Conservation (phyloP, 345 rosid species). For the Ceriops tagal region DNA sequence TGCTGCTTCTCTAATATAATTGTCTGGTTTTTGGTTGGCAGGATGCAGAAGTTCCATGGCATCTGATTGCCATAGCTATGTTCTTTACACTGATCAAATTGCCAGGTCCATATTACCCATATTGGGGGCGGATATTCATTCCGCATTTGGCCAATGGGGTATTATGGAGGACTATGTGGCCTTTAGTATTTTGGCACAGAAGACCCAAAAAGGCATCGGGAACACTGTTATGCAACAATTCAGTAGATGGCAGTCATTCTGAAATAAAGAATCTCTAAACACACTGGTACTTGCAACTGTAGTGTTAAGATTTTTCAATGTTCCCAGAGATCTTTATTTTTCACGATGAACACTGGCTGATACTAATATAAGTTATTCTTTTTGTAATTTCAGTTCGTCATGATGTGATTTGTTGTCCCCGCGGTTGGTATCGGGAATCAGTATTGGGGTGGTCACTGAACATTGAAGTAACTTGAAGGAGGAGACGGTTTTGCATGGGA, state of each 20-base stretch:
- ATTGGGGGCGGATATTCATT: constrained; percentile 74
- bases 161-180: constrained; percentile 59
- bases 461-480: not conserved
- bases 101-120: constrained; percentile 84
- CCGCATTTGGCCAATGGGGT: constrained; percentile 90
- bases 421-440: not conserved
- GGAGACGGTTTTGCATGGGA: not conserved
- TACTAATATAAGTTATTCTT: not conserved
- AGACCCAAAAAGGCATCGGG: constrained; percentile 35
- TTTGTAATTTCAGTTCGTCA: not conserved
- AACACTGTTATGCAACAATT: not conserved
- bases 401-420: not conserved
- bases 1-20: not conserved
- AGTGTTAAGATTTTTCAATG: not conserved
- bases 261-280: constrained; percentile 17
- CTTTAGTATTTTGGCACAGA: constrained; percentile 51
- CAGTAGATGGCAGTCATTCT: constrained; percentile 17
- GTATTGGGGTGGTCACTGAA: not conserved
- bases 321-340: too few relatives aligned
- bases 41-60: constrained; percentile 94
- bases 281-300: constrained; percentile 12
- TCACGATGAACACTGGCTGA: too few relatives aligned
- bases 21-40: constrained; percentile 33
- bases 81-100: constrained; percentile 62
- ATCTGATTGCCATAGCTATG: constrained; percentile 56